phyloP scores from a whole-genome alignment of 495 filamentous ascomycete genomes.

The Neurospora sp. region DNA sequence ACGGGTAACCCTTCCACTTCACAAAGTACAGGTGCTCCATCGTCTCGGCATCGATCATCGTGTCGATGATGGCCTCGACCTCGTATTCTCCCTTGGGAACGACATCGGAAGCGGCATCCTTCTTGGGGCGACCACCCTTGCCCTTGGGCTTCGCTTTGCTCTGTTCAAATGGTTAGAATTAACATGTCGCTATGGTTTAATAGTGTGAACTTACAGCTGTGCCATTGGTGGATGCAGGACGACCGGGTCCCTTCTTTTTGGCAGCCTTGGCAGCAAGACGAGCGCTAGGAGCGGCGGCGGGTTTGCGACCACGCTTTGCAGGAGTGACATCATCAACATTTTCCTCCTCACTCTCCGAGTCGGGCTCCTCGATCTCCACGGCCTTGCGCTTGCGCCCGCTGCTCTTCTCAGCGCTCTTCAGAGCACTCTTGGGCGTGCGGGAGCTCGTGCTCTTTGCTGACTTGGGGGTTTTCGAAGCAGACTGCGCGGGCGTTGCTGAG shows the following conservation, averaged over 20 bases:
- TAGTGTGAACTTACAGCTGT: slow-evolving; percentile 3
- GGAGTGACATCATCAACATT: background rate
- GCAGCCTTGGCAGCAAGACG: slow-evolving; percentile 17
- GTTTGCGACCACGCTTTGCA: slow-evolving; percentile 14
- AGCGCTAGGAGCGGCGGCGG: slow-evolving; percentile 12
- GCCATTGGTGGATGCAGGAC: slow-evolving; percentile 9
- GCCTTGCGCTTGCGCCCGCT: slow-evolving; percentile 17
- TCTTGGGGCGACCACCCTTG: slow-evolving; percentile 11
- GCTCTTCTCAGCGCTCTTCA: slow-evolving; percentile 6
- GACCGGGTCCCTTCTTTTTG: slow-evolving; percentile 7
- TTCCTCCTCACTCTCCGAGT: background rate
- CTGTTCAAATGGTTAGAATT: slow-evolving; percentile 2
- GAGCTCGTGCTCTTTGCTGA: slow-evolving; percentile 10
- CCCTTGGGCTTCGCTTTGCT: slow-evolving; percentile 8
- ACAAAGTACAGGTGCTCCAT: slow-evolving; percentile 26
- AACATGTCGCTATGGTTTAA: background rate
- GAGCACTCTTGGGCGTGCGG: background rate
- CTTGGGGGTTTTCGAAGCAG: slow-evolving; percentile 8
- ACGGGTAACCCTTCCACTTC: slow-evolving; percentile 32
- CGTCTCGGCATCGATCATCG: slow-evolving; percentile 19
- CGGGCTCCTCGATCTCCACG: slow-evolving; percentile 3
- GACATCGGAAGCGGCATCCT: slow-evolving; percentile 3
- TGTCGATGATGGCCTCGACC: slow-evolving; percentile 28
- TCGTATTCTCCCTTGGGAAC: slow-evolving; percentile 20
- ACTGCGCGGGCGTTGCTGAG: slow-evolving; percentile 7